Evolutionary conservation across 225 moss, liverwort and hornwort genomes (phyloP).

Genomic region (Pleurozium schreberi): DNA sequence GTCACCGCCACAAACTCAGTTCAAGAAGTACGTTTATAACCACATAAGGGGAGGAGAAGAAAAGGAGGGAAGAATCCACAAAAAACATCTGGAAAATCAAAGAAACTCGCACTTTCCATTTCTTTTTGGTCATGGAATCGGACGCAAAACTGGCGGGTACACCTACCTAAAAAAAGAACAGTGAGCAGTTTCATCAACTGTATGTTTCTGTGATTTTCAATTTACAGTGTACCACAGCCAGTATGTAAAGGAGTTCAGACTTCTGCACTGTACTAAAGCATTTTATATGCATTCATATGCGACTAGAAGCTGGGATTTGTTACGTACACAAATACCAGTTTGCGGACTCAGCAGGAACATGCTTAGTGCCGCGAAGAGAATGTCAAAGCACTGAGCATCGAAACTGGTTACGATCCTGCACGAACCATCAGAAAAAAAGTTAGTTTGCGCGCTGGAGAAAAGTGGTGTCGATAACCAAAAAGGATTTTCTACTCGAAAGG

Average conservation of each 20-base stretch:
- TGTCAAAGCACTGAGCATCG: slow-evolving; percentile 16
- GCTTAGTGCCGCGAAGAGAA: slow-evolving; percentile 17
- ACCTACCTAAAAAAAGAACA: slow-evolving; percentile 7
- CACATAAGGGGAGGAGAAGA: not conserved
- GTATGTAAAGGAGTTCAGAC: slow-evolving; percentile 1
- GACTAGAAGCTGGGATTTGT: slow-evolving; percentile 10
- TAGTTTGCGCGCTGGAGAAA: not conserved
- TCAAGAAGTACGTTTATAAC: not conserved
- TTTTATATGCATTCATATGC: slow-evolving; percentile 6
- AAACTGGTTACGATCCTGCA: slow-evolving; percentile 29
- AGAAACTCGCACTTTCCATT: slow-evolving; percentile 17
- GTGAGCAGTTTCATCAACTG: slow-evolving; percentile 12
- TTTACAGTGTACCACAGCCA: slow-evolving; percentile 25
- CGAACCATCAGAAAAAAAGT: not conserved
- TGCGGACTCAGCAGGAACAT: slow-evolving; percentile 2
- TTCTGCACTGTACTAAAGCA: slow-evolving; percentile 14
- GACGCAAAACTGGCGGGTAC: slow-evolving; percentile 15
- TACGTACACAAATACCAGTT: slow-evolving; percentile 20
- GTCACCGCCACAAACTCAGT: not conserved
- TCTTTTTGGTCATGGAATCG: not conserved
- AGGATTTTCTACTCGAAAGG: not conserved
- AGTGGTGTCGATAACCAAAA: not conserved
- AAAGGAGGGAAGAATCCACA: not conserved
- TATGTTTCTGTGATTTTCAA: slow-evolving; percentile 4
- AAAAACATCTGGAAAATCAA: slow-evolving; percentile 6